These are phyloP conservation scores for Hymenoscyphus repandus DNA, from an alignment of 2,329 filamentous ascomycete genomes.

Conservation along the genomic window DNA sequence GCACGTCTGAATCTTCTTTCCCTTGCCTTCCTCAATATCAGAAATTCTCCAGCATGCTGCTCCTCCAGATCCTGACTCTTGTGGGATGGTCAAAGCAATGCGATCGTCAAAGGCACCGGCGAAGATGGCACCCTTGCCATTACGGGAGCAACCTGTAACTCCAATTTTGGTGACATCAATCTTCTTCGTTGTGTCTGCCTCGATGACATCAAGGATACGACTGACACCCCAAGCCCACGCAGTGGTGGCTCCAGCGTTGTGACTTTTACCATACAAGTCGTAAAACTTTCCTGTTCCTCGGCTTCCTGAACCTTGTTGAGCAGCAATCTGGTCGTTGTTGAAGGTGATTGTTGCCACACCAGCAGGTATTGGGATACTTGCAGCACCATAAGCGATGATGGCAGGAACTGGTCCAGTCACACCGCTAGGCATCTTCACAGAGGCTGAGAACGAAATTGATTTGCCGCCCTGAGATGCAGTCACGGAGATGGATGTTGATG, in stretches of 20 bases:
- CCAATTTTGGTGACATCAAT: constrained; percentile 48
- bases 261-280: constrained; percentile 49
- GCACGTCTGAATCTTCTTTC: constrained; percentile 56
- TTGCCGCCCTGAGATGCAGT: constrained; percentile 40
- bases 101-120: constrained; percentile 53
- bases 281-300: constrained; percentile 56
- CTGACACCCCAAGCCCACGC: constrained; percentile 61
- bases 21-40: constrained; percentile 43
- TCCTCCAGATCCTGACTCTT: constrained; percentile 58
- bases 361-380: constrained; percentile 49
- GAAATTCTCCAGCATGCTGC: constrained; percentile 57
- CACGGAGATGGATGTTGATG: constrained; percentile 39
- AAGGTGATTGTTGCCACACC: constrained; percentile 54
- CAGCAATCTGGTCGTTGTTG: constrained; percentile 52
- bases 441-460: constrained; percentile 40
- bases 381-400: constrained; percentile 51
- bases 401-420: constrained; percentile 48
- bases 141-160: constrained; percentile 59
- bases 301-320: constrained; percentile 40
- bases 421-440: constrained; percentile 36
- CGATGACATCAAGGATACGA: constrained; percentile 54
- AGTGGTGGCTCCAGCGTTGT: constrained; percentile 52
- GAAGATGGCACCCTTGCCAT: constrained; percentile 60
- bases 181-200: constrained; percentile 38
- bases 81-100: constrained; percentile 55